Evolutionary conservation across 192 early-diverging fungal species (phyloP).

Genomic region (Oehlia diaphana): DNA sequence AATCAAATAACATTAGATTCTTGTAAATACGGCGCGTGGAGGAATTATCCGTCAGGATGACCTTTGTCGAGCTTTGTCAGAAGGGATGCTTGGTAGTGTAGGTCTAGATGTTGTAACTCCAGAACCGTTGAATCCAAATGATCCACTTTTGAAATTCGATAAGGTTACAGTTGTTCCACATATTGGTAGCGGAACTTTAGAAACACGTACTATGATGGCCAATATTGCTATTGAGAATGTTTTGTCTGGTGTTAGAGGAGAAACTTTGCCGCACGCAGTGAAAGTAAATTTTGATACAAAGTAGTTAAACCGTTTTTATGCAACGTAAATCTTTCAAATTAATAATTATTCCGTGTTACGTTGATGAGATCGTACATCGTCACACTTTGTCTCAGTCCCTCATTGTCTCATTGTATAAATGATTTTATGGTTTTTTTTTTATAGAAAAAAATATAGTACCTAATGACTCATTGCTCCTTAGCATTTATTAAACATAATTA

Average conservation of each 20-base stretch:
- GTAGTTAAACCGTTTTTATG: no score
- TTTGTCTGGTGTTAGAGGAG: slow-evolving; percentile 56
- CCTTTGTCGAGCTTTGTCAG: slow-evolving; percentile 63
- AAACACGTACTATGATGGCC: slow-evolving; percentile 82
- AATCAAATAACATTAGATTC: slow-evolving; percentile 42
- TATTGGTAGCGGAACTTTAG: slow-evolving; percentile 76
- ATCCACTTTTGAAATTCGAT: slow-evolving; percentile 58
- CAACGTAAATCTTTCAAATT: no score
- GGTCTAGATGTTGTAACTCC: slow-evolving; percentile 89
- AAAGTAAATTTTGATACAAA: not conserved
- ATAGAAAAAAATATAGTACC: no score
- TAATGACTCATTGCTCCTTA: no score
- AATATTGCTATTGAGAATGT: slow-evolving; percentile 74
- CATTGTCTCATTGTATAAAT: no score
- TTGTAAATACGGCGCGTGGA: slow-evolving; percentile 84
- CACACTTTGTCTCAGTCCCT: no score
- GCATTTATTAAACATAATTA: no score
- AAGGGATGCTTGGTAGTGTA: slow-evolving; percentile 58
- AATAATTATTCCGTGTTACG: no score
- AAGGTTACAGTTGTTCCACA: slow-evolving; percentile 83
- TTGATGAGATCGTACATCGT: no score
- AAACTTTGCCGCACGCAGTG: slow-evolving; percentile 37
- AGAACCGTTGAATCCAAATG: slow-evolving; percentile 70
- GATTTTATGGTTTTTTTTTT: no score
- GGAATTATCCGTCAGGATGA: slow-evolving; percentile 76